Evolutionary conservation across 352 stramenopile species (phyloP).

Genomic region (Phytophthora idaei): DNA sequence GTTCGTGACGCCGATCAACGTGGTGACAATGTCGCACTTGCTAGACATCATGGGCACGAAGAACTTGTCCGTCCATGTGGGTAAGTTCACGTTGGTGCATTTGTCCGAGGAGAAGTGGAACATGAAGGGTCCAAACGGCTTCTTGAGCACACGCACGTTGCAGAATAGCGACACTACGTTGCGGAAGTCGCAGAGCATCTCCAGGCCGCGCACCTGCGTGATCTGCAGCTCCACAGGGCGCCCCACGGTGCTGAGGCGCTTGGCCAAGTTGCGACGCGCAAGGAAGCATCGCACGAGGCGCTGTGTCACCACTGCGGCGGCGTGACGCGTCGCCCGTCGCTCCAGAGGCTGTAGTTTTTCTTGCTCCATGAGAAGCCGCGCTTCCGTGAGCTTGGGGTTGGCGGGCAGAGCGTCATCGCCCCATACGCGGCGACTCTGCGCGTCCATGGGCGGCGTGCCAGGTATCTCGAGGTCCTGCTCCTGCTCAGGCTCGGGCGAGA

Average conservation of each 20-base stretch:
- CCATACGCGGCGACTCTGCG: conserved; percentile 42
- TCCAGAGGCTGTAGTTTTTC: conserved; percentile 36
- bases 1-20: conserved; percentile 69
- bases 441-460: conserved; percentile 65
- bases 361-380: conserved; percentile 28
- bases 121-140: conserved; percentile 87
- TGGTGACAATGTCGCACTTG: conserved; percentile 82
- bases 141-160: conserved; percentile 86
- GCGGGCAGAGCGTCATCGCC: conserved; percentile 9
- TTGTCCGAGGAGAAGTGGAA: conserved; percentile 79
- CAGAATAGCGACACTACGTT: conserved; percentile 72
- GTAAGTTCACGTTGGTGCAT: conserved; percentile 60
- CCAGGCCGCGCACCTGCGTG: conserved; percentile 46
- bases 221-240: conserved; percentile 69
- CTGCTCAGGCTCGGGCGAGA: conserved; percentile 35
- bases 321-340: conserved; percentile 30
- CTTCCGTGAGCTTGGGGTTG: conserved; percentile 24
- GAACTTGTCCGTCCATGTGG: conserved; percentile 67
- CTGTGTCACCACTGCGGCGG: conserved; percentile 44
- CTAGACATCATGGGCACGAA: conserved; percentile 85
- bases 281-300: conserved; percentile 48
- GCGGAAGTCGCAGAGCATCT: conserved; percentile 82
- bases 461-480: conserved; percentile 53
- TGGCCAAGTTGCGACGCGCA: conserved; percentile 37
- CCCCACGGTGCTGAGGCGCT: conserved; percentile 56